Conservation (phyloP, 176 grass and related monocot species). For the Oryza brachyantha region DNA sequence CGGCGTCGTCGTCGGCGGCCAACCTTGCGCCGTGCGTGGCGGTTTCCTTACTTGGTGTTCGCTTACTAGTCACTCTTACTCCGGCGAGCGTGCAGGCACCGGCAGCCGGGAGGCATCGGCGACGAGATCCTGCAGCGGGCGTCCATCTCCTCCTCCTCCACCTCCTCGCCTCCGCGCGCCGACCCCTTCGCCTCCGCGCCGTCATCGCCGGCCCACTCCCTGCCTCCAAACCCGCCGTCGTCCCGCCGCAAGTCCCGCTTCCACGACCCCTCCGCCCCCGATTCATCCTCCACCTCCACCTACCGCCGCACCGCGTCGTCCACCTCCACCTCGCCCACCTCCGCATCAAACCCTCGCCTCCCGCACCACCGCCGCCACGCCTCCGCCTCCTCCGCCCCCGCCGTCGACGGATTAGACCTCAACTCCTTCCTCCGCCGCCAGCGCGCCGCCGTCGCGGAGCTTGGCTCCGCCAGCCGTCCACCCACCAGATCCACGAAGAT, state of each 20-base stretch:
- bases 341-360: not conserved
- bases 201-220: constrained; percentile 9
- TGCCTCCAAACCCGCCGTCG: constrained; percentile 53
- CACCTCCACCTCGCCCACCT: not conserved
- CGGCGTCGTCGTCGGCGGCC: not conserved
- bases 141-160: constrained; percentile 43
- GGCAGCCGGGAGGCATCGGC: constrained; percentile 49
- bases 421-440: constrained; percentile 62
- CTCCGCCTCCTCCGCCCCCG: constrained; percentile 18
- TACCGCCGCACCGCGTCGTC: constrained; percentile 6
- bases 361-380: constrained; percentile 28
- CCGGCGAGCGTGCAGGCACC: constrained; percentile 38
- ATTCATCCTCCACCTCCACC: constrained; percentile 7
- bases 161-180: constrained; percentile 34
- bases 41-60: not conserved
- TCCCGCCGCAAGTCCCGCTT: constrained; percentile 65
- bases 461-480: constrained; percentile 22
- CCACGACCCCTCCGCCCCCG: constrained; percentile 21
- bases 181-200: constrained; percentile 14
- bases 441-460: constrained; percentile 37
- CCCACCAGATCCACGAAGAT: constrained; percentile 39
- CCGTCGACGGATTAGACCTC: constrained; percentile 28
- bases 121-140: constrained; percentile 67
- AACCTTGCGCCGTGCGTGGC: not conserved
- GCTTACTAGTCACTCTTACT: not conserved